Evolutionary conservation across 805 yeast genomes (phyloP).

Genomic region (Spathaspora girioi): DNA sequence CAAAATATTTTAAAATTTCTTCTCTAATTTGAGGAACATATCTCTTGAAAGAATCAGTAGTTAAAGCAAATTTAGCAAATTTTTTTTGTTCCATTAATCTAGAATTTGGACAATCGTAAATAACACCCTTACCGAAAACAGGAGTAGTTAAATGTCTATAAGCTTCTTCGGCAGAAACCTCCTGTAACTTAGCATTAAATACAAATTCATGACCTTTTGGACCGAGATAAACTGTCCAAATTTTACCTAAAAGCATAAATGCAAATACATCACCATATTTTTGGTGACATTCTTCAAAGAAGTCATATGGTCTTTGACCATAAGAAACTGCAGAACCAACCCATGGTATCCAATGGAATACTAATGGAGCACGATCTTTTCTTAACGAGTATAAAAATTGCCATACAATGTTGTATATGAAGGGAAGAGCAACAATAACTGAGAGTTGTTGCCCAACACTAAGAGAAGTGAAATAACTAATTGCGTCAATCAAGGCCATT

Average conservation of each 20-base stretch:
- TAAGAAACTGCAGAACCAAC: conserved; percentile 85
- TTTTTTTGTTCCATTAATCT: conserved; percentile 98
- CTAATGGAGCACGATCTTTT: conserved; percentile 84
- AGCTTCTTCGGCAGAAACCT: conserved; percentile 95
- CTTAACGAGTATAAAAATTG: conserved; percentile 69
- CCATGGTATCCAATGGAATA: conserved; percentile 93
- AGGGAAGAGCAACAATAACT: conserved; percentile 47
- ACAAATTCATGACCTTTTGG: conserved; percentile 98
- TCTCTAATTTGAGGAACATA: conserved; percentile 87
- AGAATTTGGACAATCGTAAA: conserved; percentile 92
- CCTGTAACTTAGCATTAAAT: conserved; percentile 81
- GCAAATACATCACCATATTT: conserved; percentile 93
- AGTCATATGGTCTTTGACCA: conserved; percentile 92
- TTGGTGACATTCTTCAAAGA: conserved; percentile 72
- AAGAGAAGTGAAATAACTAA: conserved; percentile 20
- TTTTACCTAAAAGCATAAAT: conserved; percentile 82
- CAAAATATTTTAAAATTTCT: conserved; percentile 70
- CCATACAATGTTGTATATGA: conserved; percentile 61
- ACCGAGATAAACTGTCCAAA: conserved; percentile 93
- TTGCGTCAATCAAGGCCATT: conserved; percentile 24
- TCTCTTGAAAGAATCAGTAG: conserved; percentile 74
- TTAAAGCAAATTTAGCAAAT: conserved; percentile 86
- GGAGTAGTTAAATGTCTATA: conserved; percentile 98
- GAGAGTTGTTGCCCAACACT: conserved; percentile 24
- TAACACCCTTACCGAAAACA: conserved; percentile 95